A percentile compares a stretch with the other conserved stretches of the same genome.
Evolutionary conservation across 2,329 filamentous ascomycete species (phyloP).

Genomic region (Clonostachys rosea): DNA sequence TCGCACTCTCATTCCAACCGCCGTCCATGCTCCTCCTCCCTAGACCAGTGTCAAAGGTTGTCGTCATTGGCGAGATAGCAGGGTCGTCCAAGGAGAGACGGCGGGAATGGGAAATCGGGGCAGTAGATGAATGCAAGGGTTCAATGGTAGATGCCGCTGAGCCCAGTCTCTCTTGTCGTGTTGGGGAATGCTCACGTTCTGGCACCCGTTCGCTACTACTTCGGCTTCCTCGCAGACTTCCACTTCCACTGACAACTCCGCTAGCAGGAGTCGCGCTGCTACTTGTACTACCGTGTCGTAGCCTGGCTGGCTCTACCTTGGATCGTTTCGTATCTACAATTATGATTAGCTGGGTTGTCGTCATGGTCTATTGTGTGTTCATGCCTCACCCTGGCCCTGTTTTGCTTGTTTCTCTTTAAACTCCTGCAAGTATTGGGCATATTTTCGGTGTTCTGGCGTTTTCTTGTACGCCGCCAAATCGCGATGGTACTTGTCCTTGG

Average conservation of each 20-base stretch:
- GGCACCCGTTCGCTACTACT: conserved; percentile 41
- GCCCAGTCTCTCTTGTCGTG: conserved; percentile 39
- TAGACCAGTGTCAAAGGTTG: conserved; percentile 23
- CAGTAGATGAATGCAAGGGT: conserved; percentile 15
- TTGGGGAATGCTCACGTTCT: conserved; percentile 42
- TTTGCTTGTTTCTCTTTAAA: conserved; percentile 70
- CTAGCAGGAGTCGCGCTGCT: conserved; percentile 27
- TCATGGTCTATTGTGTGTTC: neutral
- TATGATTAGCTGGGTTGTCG: conserved; percentile 3
- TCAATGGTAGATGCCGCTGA: conserved; percentile 42
- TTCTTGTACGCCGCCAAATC: conserved; percentile 74
- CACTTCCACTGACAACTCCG: conserved; percentile 36
- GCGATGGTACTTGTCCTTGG: conserved; percentile 74
- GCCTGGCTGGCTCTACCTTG: conserved; percentile 34
- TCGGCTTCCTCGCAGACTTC: conserved; percentile 27
- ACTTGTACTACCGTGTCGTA: conserved; percentile 30
- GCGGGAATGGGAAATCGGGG: too few relatives aligned
- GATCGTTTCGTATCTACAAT: conserved; percentile 33
- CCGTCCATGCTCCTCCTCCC: conserved; percentile 5
- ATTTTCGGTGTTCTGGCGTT: conserved; percentile 63
- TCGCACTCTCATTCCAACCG: neutral
- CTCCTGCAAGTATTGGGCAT: conserved; percentile 68
- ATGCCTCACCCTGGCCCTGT: conserved; percentile 45
- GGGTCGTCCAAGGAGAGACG: conserved; percentile 27
- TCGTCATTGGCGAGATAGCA: conserved; percentile 33